Conservation (phyloP, 371 early-diverging fungal species). For the Apophysomyces elegans region DNA sequence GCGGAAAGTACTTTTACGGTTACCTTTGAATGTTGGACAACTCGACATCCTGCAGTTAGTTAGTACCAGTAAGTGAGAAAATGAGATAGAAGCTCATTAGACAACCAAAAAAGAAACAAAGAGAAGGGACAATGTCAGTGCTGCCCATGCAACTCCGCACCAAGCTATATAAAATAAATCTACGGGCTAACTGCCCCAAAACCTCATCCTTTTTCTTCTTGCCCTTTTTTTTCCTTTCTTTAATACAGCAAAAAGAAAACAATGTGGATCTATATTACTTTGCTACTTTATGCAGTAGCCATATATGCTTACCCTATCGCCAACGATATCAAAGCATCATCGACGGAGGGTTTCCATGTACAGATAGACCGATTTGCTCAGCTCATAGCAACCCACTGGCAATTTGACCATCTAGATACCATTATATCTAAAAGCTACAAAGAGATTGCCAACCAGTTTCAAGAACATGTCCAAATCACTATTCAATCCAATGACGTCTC, state of each 20-base stretch:
- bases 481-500: constrained; percentile 6
- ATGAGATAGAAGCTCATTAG: background rate
- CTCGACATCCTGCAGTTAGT: background rate
- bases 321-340: background rate
- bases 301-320: background rate
- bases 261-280: constrained; percentile 3
- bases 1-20: background rate
- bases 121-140: background rate
- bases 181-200: background rate
- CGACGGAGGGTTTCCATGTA: constrained; percentile 8
- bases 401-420: constrained; percentile 48
- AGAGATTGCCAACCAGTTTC: constrained; percentile 35
- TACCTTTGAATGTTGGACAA: background rate
- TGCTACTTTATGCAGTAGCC: background rate
- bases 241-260: background rate
- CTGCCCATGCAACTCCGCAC: background rate
- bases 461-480: constrained; percentile 34
- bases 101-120: background rate
- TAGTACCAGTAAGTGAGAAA: background rate
- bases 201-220: background rate
- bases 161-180: constrained; percentile 1
- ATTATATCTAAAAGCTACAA: constrained; percentile 37
- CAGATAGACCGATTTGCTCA: constrained; percentile 44
- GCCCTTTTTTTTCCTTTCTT: constrained; percentile 4
- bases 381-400: constrained; percentile 45